These are phyloP conservation scores for Huntiella omanensis DNA, from an alignment of 2,329 filamentous ascomycete genomes.

Conservation along the genomic window DNA sequence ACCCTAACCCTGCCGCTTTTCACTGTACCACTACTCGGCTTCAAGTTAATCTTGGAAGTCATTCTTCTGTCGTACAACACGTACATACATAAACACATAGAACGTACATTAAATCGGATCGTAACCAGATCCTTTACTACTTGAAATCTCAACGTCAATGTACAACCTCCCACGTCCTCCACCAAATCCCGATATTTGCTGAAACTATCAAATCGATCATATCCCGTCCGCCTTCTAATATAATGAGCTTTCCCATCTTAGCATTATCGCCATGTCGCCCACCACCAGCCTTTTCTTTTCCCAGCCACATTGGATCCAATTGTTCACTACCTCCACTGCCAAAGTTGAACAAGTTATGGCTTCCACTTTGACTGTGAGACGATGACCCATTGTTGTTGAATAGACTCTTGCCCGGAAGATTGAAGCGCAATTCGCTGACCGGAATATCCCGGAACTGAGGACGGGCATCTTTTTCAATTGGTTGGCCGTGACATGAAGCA, in stretches of 20 bases:
- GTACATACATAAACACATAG: no score
- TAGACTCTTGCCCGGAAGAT: constrained; percentile 46
- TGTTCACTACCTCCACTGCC: constrained; percentile 21
- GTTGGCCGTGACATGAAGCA: background rate
- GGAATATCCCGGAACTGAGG: constrained; percentile 15
- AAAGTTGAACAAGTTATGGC: background rate
- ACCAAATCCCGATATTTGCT: constrained; percentile 84
- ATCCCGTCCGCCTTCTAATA: constrained; percentile 76
- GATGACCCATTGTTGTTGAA: constrained; percentile 16
- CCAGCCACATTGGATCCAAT: constrained; percentile 48
- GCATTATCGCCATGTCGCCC: constrained; percentile 71
- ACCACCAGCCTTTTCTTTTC: constrained; percentile 68
- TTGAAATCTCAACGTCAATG: constrained; percentile 12
- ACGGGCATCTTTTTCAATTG: constrained; percentile 10
- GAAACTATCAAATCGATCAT: constrained; percentile 90
- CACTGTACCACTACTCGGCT: no score
- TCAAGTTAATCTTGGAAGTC: no score
- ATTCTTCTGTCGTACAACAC: no score
- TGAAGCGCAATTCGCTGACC: constrained; percentile 79
- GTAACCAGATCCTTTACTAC: no score
- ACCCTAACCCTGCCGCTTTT: no score
- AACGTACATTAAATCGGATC: no score
- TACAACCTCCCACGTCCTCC: constrained; percentile 60
- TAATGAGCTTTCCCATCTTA: constrained; percentile 83
- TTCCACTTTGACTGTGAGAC: constrained; percentile 20